A percentile compares a stretch with the other conserved stretches of the same genome.
These are phyloP conservation scores for Sclerotinia glacialis DNA, from an alignment of 2,329 filamentous ascomycete species.

Conservation along the genomic window DNA sequence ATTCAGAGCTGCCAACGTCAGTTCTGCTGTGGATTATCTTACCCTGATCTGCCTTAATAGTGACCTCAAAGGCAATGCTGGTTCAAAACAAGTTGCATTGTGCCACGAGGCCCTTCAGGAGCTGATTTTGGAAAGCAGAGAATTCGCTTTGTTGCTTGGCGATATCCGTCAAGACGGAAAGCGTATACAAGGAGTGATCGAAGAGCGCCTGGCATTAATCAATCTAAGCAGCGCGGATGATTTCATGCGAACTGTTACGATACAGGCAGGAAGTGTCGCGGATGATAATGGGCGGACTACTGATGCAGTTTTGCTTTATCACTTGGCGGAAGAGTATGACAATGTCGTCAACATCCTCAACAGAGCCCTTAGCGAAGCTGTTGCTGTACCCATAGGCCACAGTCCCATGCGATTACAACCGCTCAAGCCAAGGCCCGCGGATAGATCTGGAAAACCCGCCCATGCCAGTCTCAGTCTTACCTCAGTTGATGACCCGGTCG, in stretches of 20 bases:
- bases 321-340: constrained; percentile 92
- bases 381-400: constrained; percentile 81
- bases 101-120: constrained; percentile 93
- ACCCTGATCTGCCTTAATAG: constrained; percentile 87
- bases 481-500: constrained; percentile 63
- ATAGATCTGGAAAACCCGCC: constrained; percentile 22
- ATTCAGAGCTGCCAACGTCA: constrained; percentile 86
- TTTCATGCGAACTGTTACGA: constrained; percentile 86
- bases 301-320: constrained; percentile 91
- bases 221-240: constrained; percentile 75
- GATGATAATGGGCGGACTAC: constrained; percentile 92
- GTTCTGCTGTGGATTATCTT: constrained; percentile 90
- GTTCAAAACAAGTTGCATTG: constrained; percentile 72
- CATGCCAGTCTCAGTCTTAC: constrained; percentile 57
- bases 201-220: constrained; percentile 79
- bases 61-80: constrained; percentile 71
- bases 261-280: constrained; percentile 86
- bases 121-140: constrained; percentile 91
- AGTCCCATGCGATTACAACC: constrained; percentile 68
- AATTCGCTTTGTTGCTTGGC: constrained; percentile 90
- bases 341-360: constrained; percentile 89
- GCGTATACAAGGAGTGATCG: constrained; percentile 81
- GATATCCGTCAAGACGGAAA: constrained; percentile 83
- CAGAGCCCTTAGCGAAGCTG: constrained; percentile 82
- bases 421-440: constrained; percentile 42